phyloP scores from a whole-genome alignment of 2,329 filamentous ascomycete species.

The Colletotrichum orbiculare region DNA sequence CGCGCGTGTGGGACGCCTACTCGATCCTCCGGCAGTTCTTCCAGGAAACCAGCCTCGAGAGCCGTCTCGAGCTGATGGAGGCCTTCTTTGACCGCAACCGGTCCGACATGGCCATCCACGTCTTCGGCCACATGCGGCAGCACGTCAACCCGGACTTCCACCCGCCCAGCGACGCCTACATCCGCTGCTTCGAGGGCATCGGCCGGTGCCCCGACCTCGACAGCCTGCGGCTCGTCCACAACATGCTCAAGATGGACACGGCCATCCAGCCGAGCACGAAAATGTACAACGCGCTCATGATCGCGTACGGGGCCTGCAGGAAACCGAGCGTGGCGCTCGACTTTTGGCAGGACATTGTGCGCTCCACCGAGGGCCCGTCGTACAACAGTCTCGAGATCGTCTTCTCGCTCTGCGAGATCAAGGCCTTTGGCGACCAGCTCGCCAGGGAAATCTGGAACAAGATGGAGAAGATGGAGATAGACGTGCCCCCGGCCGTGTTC shows the following conservation, averaged over 20 bases:
- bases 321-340: constrained; percentile 75
- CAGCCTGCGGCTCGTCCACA: constrained; percentile 81
- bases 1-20: constrained; percentile 73
- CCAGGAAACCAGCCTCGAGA: constrained; percentile 71
- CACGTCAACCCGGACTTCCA: constrained; percentile 71
- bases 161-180: constrained; percentile 80
- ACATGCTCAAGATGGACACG: constrained; percentile 95
- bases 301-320: constrained; percentile 80
- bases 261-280: constrained; percentile 79
- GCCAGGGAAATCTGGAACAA: constrained; percentile 78
- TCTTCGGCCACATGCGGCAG: constrained; percentile 95
- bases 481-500: constrained; percentile 79
- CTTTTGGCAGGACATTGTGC: constrained; percentile 87
- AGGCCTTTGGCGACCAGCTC: constrained; percentile 66
- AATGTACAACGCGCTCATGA: constrained; percentile 86
- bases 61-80: constrained; percentile 80
- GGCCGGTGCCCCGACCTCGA: constrained; percentile 60
- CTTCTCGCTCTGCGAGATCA: constrained; percentile 80
- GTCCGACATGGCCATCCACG: constrained; percentile 84
- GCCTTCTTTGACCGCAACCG: constrained; percentile 82
- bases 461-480: constrained; percentile 80
- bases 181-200: constrained; percentile 81
- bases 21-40: constrained; percentile 74
- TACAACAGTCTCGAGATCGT: constrained; percentile 84
- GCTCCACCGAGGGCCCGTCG: constrained; percentile 85